Evolutionary conservation across 225 moss, liverwort and hornwort species (phyloP).

Genomic region (Physcomitrellopsis africana): DNA sequence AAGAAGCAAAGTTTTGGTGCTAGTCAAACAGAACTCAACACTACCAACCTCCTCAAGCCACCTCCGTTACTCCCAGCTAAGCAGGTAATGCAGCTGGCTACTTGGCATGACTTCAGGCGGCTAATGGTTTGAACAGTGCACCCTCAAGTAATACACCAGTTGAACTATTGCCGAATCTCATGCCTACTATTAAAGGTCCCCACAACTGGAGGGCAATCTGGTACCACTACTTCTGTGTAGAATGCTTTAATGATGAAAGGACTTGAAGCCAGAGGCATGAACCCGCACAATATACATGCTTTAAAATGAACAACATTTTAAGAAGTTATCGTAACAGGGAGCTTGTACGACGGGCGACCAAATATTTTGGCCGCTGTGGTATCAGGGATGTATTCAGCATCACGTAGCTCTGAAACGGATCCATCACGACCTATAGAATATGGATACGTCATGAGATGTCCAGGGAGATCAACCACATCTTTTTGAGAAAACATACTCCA

Average conservation of each 20-base stretch:
- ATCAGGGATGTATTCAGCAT: constrained; percentile 53
- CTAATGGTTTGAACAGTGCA: neutral
- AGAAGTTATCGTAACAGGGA: constrained; percentile 21
- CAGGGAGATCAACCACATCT: constrained; percentile 57
- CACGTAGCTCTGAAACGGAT: constrained; percentile 41
- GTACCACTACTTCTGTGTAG: too few relatives aligned
- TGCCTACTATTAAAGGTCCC: too few relatives aligned
- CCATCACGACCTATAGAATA: constrained; percentile 52
- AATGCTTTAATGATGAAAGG: neutral
- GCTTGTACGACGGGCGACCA: constrained; percentile 30
- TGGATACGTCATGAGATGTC: constrained; percentile 71
- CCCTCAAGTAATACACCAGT: too few relatives aligned
- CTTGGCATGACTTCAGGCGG: neutral
- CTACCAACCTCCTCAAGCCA: neutral
- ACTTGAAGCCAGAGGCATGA: neutral
- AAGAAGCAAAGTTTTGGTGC: neutral
- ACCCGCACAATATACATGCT: constrained; percentile 1
- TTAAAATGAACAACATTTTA: constrained; percentile 19
- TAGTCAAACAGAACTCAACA: neutral
- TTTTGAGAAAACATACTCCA: constrained; percentile 57
- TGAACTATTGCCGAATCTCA: too few relatives aligned
- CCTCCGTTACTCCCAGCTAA: neutral
- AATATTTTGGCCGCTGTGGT: constrained; percentile 46
- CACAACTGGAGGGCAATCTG: too few relatives aligned
- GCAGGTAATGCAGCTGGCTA: neutral